These are phyloP conservation scores for Linum trigynum DNA, from an alignment of 345 rosid species.

Conservation along the genomic window DNA sequence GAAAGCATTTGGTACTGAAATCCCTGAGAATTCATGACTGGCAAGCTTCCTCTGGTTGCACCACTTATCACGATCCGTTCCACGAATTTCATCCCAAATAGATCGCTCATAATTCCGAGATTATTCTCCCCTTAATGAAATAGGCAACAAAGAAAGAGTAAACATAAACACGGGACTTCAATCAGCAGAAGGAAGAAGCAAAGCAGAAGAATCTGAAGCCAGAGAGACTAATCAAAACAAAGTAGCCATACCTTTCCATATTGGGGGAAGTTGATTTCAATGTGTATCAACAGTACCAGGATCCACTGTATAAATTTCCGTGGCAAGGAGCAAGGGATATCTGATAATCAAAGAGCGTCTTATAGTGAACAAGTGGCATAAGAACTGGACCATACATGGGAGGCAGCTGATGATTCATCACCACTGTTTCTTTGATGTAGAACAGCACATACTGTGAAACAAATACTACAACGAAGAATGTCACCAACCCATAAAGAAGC, in stretches of 20 bases:
- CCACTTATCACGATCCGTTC: slow-evolving; percentile 37
- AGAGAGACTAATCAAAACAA: too few species aligned
- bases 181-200: too few species aligned
- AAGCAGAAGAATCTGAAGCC: too few species aligned
- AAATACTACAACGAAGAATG: slow-evolving; percentile 3
- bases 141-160: not conserved
- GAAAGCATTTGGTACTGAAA: slow-evolving; percentile 26
- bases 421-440: slow-evolving; percentile 19
- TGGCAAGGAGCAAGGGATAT: slow-evolving; percentile 22
- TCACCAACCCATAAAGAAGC: slow-evolving; percentile 12
- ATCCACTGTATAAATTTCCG: slow-evolving; percentile 30
- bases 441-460: slow-evolving; percentile 6
- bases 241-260: slow-evolving; percentile 25
- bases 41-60: slow-evolving; percentile 35
- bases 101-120: slow-evolving; percentile 32
- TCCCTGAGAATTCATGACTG: slow-evolving; percentile 34
- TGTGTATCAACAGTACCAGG: slow-evolving; percentile 33
- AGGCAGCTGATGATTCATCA: slow-evolving; percentile 19
- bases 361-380: slow-evolving; percentile 22
- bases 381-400: slow-evolving; percentile 34
- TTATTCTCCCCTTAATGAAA: slow-evolving; percentile 23
- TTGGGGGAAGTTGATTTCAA: slow-evolving; percentile 35
- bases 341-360: slow-evolving; percentile 26
- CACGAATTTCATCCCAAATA: slow-evolving; percentile 34
- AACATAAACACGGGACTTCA: too few species aligned